Percentiles rank a stretch among this genome's conserved stretches.
Evolutionary conservation across 2,329 filamentous ascomycete species (phyloP).

Genomic region (Hymenoscyphus scutula): DNA sequence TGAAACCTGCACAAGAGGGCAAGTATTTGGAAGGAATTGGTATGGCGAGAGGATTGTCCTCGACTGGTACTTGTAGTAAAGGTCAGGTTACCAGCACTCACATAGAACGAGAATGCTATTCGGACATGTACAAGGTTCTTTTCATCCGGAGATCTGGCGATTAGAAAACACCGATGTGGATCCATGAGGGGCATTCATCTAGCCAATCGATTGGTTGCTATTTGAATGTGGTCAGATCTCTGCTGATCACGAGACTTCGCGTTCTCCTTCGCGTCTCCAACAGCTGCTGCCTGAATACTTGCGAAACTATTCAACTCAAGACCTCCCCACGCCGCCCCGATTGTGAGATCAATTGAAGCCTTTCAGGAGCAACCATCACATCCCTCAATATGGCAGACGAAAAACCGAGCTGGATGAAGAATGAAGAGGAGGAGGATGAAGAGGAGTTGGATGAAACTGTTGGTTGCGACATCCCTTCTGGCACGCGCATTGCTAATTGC

Average conservation of each 20-base stretch:
- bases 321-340: too few species aligned
- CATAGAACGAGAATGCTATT: not conserved
- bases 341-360: not conserved
- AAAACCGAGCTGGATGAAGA: conserved; percentile 29
- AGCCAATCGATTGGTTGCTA: not conserved
- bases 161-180: not conserved
- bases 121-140: not conserved
- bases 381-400: conserved; percentile 23
- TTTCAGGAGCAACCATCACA: not conserved
- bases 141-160: not conserved
- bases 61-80: too few species aligned
- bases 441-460: conserved; percentile 66
- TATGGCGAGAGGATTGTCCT: not conserved
- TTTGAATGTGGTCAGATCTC: not conserved
- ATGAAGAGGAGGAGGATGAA: conserved; percentile 66
- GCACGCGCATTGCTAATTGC: conserved; percentile 14
- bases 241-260: not conserved
- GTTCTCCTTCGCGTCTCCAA: not conserved
- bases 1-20: not conserved
- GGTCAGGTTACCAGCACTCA: not conserved
- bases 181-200: not conserved
- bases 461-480: conserved; percentile 16
- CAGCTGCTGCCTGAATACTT: not conserved
- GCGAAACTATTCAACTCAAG: not conserved
- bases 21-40: not conserved